These are phyloP conservation scores for Allium fistulosum DNA, from an alignment of 106 monocot species.

Conservation along the genomic window DNA sequence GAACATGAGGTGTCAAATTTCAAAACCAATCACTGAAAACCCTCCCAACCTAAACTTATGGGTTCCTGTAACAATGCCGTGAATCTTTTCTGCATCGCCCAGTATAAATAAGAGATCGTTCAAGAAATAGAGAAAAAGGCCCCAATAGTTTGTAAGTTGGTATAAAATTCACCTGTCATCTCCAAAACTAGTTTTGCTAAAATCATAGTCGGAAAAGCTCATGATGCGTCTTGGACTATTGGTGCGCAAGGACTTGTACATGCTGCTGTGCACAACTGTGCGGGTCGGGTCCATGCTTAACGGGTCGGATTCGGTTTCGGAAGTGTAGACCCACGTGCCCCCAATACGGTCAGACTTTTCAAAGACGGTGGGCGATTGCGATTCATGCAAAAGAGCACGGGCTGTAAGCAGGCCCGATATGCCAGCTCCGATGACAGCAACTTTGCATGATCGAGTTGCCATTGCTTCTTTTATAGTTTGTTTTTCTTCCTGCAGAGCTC, in stretches of 20 bases:
- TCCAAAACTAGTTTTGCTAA: constrained; percentile 3
- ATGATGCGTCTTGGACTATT: constrained; percentile 79
- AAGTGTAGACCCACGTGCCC: constrained; percentile 31
- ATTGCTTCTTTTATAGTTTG: too few relatives aligned
- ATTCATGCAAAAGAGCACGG: constrained; percentile 61
- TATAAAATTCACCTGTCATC: too few relatives aligned
- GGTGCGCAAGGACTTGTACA: constrained; percentile 79
- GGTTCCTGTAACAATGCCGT: too few relatives aligned
- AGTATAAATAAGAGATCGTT: too few relatives aligned
- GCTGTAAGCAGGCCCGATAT: constrained; percentile 77
- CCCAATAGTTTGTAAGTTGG: too few relatives aligned
- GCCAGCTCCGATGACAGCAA: constrained; percentile 28
- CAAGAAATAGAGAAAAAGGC: too few relatives aligned
- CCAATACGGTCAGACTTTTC: constrained; percentile 66
- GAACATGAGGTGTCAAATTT: too few relatives aligned
- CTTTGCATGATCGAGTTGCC: neutral
- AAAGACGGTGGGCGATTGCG: constrained; percentile 56
- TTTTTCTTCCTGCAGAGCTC: too few relatives aligned
- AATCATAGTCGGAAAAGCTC: constrained; percentile 86
- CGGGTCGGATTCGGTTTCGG: constrained; percentile 50
- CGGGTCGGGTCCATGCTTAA: constrained; percentile 41
- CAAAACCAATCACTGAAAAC: too few relatives aligned
- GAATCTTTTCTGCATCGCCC: too few relatives aligned
- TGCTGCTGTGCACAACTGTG: constrained; percentile 48
- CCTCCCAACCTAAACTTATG: too few relatives aligned